Base-by-base conservation (phyloP, 2,329 filamentous ascomycete genomes). In the Fusarium luffae region DNA sequence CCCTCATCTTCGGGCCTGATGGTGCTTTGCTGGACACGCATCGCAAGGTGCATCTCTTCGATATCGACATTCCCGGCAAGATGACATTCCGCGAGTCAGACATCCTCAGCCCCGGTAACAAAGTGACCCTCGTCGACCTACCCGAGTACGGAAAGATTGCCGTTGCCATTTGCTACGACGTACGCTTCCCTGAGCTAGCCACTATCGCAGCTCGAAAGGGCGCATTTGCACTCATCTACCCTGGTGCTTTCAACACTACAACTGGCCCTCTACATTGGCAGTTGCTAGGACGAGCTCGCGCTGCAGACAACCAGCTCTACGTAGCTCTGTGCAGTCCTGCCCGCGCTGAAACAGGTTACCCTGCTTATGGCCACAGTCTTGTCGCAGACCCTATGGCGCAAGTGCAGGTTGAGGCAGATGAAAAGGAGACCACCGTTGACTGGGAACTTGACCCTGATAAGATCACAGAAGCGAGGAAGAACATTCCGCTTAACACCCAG, bases 11-110 rank as follows among this genome's bases (percentile, higher is more conserved):
- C 80, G 88, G 85, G 1, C 94, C 94, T 0, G 82, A 85, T 12
- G 96, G 96, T 6, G 79, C 85, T n/a, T 85, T 98, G 50, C 85
- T 99, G n/a, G 93, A 90, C 8, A 93, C 90, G 4, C 94, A 98
- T 80, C 89, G 96, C 74, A 99, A 99, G 83, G 90, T 96, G 44
- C 96, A 99, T 81, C 86, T 99, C 44, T 99, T 99, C 80, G 96
- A 98, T 81, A 99, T 99, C 75, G 91, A 97, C 79, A 98, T 99
- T 69, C 96, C 96, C 1, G 95, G 94, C 67, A 94, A 94, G 83
- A 97, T 99, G 79, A 91, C 83, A 14, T 99, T 99, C 82, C 88
- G 88, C 69, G 96, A 99, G 82, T 94, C 91, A 55, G 94, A 98
- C 68, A 93, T 98, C 41, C 86, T 99, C 34, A 91, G 88, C 23